phyloP scores from a whole-genome alignment of 2,329 filamentous ascomycete genomes.

The Fusarium cyanostomum region DNA sequence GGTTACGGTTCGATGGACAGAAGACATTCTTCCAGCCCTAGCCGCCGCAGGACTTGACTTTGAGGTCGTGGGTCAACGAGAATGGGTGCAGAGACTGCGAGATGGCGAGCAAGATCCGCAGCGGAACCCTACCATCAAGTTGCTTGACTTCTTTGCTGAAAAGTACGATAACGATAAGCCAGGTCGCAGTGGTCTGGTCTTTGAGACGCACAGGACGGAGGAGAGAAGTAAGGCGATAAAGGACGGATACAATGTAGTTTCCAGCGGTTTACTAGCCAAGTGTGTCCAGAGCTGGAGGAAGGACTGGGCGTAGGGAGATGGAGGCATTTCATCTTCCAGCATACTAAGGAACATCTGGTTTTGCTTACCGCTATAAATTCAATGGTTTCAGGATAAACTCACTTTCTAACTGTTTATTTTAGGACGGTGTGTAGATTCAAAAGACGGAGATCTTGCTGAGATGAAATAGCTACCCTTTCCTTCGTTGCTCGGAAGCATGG shows the following conservation, averaged over 20 bases:
- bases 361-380: background rate
- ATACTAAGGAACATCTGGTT: background rate
- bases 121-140: constrained; percentile 61
- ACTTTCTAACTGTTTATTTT: too few species aligned
- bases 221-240: constrained; percentile 3
- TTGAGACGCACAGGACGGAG: constrained; percentile 2
- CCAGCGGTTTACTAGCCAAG: constrained; percentile 4
- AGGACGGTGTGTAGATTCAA: too few species aligned
- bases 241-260: constrained; percentile 6
- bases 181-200: background rate
- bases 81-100: constrained; percentile 57
- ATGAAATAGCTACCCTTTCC: too few species aligned
- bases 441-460: too few species aligned
- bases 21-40: constrained; percentile 62
- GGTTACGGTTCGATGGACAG: constrained; percentile 58
- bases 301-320: background rate
- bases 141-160: constrained; percentile 60
- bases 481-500: too few species aligned
- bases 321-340: too few species aligned
- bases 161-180: constrained; percentile 51
- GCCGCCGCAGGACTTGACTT: constrained; percentile 56
- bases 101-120: constrained; percentile 58
- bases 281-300: constrained; percentile 6
- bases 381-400: too few species aligned
- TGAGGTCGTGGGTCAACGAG: constrained; percentile 52